Base-by-base conservation (phyloP, 2,329 filamentous ascomycete genomes). In the Ophiostoma novo-ulmi region DNA sequence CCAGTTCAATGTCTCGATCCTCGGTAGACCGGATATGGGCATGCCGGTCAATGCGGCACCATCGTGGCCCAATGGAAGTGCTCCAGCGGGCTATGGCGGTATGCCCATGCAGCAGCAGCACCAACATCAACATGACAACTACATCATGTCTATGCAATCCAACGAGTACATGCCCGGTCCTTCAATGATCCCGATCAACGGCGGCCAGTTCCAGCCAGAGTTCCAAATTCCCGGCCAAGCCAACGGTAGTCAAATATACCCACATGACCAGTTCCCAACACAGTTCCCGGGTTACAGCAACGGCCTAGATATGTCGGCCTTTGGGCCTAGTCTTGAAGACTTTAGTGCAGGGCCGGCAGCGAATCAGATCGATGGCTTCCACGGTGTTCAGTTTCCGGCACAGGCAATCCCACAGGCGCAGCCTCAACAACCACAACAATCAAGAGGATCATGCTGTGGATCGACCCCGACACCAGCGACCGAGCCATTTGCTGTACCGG, bases 11-110 rank as follows among this genome's bases (percentile, higher is more conserved):
- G 38, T 41, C 38, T 35, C 65, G 39, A 39, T 31, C 1, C 4
- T 48, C 65, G 65, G 65, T 2, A n/a, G 22, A 26, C n/a, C 65
- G 10, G 38, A 67, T 5, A 67, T 67, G 38, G 39, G 38, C 22
- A 67, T 67, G 65, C 38, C 31, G 72, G 52, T 52, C 70, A 72
- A 3, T 0, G 48, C 71, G 3, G 66, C 72, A 8, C 41, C 67
- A 1, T 10, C 58, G 2, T 73, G 74, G 71, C 26, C 69, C 35
- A 55, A 65, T 58, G 63, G 31, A 5, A 44, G 38, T 44, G 26
- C 68, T 39, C 52, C 52, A 65, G 5, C 58, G 20, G 38, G n/a
- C 14, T 66, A 39, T 31, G 36, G 64, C 64, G 22, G 20, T 10
- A 66, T 64, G 61, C 31, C 61, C 35, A 64, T 64, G 38, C 64